A percentile compares a stretch with the other conserved stretches of the same genome.
Conservation (phyloP, 352 stramenopile genomes). For the Aphanomyces astaci region DNA sequence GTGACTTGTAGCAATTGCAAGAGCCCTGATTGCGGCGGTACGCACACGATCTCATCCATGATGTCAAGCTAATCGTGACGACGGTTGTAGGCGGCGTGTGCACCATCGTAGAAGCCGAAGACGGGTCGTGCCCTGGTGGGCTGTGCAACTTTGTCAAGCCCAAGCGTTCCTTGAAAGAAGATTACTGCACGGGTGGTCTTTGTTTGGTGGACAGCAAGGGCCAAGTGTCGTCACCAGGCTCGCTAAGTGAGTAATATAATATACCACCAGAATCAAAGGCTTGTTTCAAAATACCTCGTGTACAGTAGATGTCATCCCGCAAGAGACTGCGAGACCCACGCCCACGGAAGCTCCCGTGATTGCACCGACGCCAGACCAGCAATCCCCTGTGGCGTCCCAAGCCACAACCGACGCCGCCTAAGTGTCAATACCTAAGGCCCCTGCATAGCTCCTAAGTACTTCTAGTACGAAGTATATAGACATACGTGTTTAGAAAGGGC, state of each 20-base stretch:
- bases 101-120: conserved; percentile 37
- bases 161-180: conserved; percentile 34
- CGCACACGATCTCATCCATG: not conserved
- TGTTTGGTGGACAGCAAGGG: conserved; percentile 40
- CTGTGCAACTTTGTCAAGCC: conserved; percentile 47
- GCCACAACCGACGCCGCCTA: not conserved
- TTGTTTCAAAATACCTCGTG: no score
- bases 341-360: not conserved
- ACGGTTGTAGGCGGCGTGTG: conserved; percentile 40
- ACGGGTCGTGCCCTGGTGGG: conserved; percentile 38
- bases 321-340: not conserved
- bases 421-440: no score
- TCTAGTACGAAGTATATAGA: no score
- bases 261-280: no score
- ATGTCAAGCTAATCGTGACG: not conserved
- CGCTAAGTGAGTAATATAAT: conserved; percentile 38
- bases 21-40: conserved; percentile 37
- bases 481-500: no score
- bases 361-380: not conserved
- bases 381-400: not conserved
- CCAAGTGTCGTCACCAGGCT: conserved; percentile 34
- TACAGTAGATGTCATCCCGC: not conserved
- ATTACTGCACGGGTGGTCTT: conserved; percentile 46
- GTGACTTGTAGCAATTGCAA: conserved; percentile 38
- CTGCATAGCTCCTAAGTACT: no score